Evolutionary conservation across 2,329 filamentous ascomycete genomes (phyloP), one percentile per base, ranked within the genome.

Genomic region (Claviceps purpurea): DNA sequence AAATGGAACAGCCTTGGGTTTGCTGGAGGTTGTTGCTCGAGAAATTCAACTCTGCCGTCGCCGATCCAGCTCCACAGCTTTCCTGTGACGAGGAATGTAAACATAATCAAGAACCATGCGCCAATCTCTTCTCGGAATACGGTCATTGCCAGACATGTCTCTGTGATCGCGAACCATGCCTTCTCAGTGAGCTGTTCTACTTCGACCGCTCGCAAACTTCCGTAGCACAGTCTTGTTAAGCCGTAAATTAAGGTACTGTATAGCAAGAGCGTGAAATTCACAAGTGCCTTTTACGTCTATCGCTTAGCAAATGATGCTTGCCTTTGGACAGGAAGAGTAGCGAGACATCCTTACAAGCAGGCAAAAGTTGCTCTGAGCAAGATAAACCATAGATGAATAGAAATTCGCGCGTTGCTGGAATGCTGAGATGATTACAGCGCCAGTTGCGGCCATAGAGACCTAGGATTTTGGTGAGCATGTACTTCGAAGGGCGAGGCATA

Each of bases 11-110:
- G 73, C 37, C 83, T 78, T 3, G 90, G 90, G 62, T 95, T 95
- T 41, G 84, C 78, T 0, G 91, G 91, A 3, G 91, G 90, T 68
- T 97, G 90, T 68, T 98, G 93, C 70, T 98, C 93, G 50, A 97
- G 76, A 45, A 93, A 81, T 65, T 98, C 94, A 51, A 98, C 89
- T 50, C 94, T 80, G 24, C 91, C 91, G 65, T 96, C 91, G 50
- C 88, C 89, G 59, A 98, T 95, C 93, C 94, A 98, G 52, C 89
- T 88, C 90, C 94, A 98, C 47, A 98, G 86, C 70, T 97, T 97
- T 51, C 90, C 90, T 3, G 89, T 91, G 47, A 98, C 79, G 41
- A 98, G 77, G 26, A 85, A 83, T 16, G 94, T 87, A 67, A 98
- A 97, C 90, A 98, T 97, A 62, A 93, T 82, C 54, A 98, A 74